Conservation (phyloP, 2,329 filamentous ascomycete genomes). For the Allantophomopsis lycopodina region DNA sequence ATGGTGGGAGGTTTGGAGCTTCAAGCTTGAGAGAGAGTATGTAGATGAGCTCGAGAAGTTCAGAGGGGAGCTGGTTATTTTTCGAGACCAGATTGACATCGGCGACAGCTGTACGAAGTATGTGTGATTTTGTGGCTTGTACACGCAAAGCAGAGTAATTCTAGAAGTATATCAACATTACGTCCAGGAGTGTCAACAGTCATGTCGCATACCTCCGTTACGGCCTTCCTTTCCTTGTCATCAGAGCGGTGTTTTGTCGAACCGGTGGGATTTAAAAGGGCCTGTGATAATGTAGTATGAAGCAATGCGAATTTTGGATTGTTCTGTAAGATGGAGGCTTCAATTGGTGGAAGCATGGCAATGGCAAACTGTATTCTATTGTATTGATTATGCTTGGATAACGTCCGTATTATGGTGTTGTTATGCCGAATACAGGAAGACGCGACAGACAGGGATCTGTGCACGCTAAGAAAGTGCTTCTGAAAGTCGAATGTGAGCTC, state of each 20-base stretch:
- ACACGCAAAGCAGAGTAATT: conserved; percentile 9
- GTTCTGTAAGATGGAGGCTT: conserved; percentile 34
- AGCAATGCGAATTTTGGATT: conserved; percentile 49
- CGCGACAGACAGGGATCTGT: background rate
- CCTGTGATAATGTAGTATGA: conserved; percentile 37
- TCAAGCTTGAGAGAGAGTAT: conserved; percentile 32
- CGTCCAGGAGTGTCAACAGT: too few species aligned
- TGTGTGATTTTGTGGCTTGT: conserved; percentile 30
- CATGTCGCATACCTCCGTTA: conserved; percentile 28
- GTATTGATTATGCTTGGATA: background rate
- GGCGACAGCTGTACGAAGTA: conserved; percentile 35
- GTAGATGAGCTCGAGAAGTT: conserved; percentile 38
- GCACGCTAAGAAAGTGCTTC: background rate
- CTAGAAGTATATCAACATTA: too few species aligned
- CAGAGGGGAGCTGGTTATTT: conserved; percentile 21
- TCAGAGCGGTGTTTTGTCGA: conserved; percentile 38
- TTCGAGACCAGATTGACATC: conserved; percentile 22
- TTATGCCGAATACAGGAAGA: background rate
- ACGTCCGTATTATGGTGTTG: background rate
- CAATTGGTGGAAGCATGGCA: conserved; percentile 43
- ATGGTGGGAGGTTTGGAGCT: conserved; percentile 20
- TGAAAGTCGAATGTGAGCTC: background rate
- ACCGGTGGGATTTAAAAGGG: conserved; percentile 40
- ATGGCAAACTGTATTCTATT: background rate
- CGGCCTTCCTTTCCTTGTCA: conserved; percentile 32